Evolutionary conservation across 108 stramenopile species (phyloP).

Genomic region (Cyclotella cryptica): DNA sequence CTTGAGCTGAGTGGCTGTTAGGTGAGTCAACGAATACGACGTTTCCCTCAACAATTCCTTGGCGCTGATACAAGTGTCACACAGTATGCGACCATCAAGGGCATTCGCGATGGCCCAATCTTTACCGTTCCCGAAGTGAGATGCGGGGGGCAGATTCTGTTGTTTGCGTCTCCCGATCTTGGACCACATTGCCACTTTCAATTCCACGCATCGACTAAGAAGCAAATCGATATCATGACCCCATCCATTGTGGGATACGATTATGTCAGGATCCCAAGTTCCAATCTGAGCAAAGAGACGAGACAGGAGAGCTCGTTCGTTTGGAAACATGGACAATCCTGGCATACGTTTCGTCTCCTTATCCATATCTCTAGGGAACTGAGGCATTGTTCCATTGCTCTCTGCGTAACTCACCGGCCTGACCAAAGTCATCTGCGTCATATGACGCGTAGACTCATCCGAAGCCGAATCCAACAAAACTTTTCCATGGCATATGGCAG

Average conservation of each 20-base stretch:
- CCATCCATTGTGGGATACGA: conserved; percentile 97
- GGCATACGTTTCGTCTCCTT: conserved; percentile 75
- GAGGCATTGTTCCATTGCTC: conserved; percentile 52
- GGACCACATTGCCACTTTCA: conserved; percentile 93
- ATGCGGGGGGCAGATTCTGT: conserved; percentile 69
- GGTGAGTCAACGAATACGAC: conserved; percentile 91
- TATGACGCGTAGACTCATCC: conserved; percentile 59
- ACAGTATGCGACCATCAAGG: conserved; percentile 91
- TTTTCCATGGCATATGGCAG: conserved; percentile 89
- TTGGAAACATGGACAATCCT: conserved; percentile 77
- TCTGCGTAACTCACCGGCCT: conserved; percentile 63
- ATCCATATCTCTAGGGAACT: conserved; percentile 87
- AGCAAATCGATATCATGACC: conserved; percentile 98
- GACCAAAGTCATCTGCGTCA: conserved; percentile 83
- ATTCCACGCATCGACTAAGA: conserved; percentile 86
- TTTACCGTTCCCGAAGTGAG: conserved; percentile 71
- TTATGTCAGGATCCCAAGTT: conserved; percentile 95
- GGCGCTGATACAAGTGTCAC: conserved; percentile 95
- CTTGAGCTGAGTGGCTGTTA: conserved; percentile 88
- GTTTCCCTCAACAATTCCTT: conserved; percentile 96
- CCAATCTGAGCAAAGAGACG: conserved; percentile 83
- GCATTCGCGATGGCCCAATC: conserved; percentile 84
- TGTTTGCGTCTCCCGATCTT: conserved; percentile 94
- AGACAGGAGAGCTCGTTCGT: conserved; percentile 94
- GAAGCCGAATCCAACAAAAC: conserved; percentile 85